Evolutionary conservation across 768 basidiomycete genomes (phyloP).

Genomic region (Rubroboletus pulcherrimus): DNA sequence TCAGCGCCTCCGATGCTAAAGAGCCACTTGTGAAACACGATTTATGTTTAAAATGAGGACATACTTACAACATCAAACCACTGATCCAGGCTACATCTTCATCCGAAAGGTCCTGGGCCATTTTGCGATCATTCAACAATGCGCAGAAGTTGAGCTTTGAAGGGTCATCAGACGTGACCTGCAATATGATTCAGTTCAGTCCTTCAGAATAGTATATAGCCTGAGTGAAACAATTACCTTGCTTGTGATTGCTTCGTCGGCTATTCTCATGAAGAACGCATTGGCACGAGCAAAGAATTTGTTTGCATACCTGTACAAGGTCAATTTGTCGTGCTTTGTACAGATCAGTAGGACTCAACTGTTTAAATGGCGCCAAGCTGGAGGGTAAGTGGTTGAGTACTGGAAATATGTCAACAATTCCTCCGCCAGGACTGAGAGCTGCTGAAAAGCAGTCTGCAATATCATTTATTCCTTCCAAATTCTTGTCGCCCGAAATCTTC

Average conservation of each 20-base stretch:
- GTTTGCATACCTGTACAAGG: conserved; percentile 1
- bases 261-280: not conserved
- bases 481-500: conserved; percentile 2
- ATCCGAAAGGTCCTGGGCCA: not conserved
- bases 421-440: conserved; percentile 6
- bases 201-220: not conserved
- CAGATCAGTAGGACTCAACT: not conserved
- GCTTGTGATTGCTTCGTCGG: conserved; percentile 5
- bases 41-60: too few relatives aligned
- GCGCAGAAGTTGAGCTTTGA: conserved; percentile 6
- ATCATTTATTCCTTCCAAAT: conserved; percentile 2
- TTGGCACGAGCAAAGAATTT: conserved; percentile 6
- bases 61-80: conserved; percentile 8
- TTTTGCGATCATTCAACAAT: conserved; percentile 1
- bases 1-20: conserved; percentile 3
- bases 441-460: not conserved
- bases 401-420: conserved; percentile 8
- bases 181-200: not conserved
- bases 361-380: conserved; percentile 7
- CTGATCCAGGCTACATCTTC: conserved; percentile 11
- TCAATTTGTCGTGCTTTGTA: not conserved
- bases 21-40: not conserved
- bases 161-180: conserved; percentile 3
- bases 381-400: conserved; percentile 1
- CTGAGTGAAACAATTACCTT: not conserved